Evolutionary conservation across 2,329 filamentous ascomycete species (phyloP), one percentile per base, ranked within the genome.

Genomic region (Stagonosporopsis tanaceti): DNA sequence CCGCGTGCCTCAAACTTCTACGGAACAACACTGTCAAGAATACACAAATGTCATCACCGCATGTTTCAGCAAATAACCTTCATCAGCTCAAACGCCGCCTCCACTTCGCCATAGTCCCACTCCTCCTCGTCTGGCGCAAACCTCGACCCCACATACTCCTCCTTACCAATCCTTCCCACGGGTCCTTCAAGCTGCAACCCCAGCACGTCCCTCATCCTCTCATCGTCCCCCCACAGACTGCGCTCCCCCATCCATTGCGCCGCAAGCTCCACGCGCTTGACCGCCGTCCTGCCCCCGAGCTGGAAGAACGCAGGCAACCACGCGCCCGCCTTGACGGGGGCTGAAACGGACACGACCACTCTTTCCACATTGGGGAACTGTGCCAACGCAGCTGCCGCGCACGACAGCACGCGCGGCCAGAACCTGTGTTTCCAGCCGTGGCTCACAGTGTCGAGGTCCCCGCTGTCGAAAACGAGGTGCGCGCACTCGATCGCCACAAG

Each of bases 241-340:
- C 63, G 66, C 2, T 61, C 34, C 28, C 55, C 47, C 64, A 75
- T 51, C 70, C 70, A 74, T 34, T 51, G 45, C 2, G 66, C 70
- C 34, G 67, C 70, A 51, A 69, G 57, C 12, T 53, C 59, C 11
- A 74, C 57, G 2, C 71, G 66, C 40, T 71, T 64, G 34, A 70
- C 63, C 50, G 63, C 64, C 22, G 66, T 71, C 47, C 67, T 70
- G 11, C 64, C 63, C 9, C 66, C 62, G 0, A 66, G 55, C 1
- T 56, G 60, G 20, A 74, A 59, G 42, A 74, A 73, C 2, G 64
- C 66, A 6, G 70, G 70, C 30, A 60, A 60, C 68, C 67, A 73
- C 1, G 45, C 57, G 6, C 42, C 20, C 1, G 60, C 60, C 24
- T 59, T 20, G 5, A 40, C 46, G 17, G 63, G 61, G 4, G 67